Conservation (phyloP, 176 grass and related monocot genomes). For the Alloteropsis semialata region DNA sequence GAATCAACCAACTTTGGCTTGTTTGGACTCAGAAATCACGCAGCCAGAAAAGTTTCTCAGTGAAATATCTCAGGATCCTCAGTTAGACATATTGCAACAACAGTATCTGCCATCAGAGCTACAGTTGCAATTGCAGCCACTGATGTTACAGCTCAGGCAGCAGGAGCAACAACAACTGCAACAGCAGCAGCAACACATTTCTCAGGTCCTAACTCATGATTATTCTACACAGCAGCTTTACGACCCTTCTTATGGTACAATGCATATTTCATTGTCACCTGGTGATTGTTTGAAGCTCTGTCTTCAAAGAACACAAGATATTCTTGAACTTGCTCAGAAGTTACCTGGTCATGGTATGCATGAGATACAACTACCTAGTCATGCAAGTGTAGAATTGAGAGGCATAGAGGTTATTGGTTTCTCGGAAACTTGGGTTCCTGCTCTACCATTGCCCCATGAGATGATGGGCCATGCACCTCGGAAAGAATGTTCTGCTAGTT, state of each 20-base stretch:
- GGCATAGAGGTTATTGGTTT: conserved; percentile 27
- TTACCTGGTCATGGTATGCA: conserved; percentile 36
- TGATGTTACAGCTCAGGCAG: conserved; percentile 69
- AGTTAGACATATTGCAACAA: conserved; percentile 64
- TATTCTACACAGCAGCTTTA: conserved; percentile 41
- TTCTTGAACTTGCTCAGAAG: conserved; percentile 48
- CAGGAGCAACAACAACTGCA: conserved; percentile 62
- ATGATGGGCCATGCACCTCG: conserved; percentile 32
- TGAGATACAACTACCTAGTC: conserved; percentile 32
- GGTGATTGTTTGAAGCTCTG: conserved; percentile 44
- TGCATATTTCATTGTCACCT: conserved; percentile 23
- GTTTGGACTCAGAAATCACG: conserved; percentile 27
- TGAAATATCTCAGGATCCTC: conserved; percentile 75
- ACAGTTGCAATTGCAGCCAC: conserved; percentile 67
- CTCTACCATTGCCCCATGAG: conserved; percentile 52
- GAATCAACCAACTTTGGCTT: conserved; percentile 44
- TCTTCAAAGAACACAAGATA: conserved; percentile 57
- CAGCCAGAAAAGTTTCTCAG: conserved; percentile 53
- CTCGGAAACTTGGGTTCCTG: conserved; percentile 27
- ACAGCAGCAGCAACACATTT: conserved; percentile 59
- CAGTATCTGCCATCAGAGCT: conserved; percentile 75
- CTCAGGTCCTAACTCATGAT: conserved; percentile 40
- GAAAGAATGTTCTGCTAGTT: conserved; percentile 37
- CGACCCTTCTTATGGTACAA: conserved; percentile 47
- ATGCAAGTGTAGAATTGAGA: conserved; percentile 30